These are phyloP conservation scores for Nakazawaea molendinolei DNA, from an alignment of 805 yeast genomes.

Conservation along the genomic window DNA sequence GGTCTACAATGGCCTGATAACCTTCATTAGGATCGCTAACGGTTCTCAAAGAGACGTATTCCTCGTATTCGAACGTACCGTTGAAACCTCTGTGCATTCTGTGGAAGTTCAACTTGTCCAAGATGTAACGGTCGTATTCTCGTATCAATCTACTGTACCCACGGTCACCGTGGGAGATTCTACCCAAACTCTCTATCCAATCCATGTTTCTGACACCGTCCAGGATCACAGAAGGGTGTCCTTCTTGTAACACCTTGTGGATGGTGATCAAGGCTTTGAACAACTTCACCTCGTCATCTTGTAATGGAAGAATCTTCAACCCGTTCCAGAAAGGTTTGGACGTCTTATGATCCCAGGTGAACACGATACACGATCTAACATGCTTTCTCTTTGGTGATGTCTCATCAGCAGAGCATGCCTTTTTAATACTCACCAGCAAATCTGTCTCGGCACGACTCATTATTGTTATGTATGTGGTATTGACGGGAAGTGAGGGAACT, in stretches of 20 bases:
- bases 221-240: constrained; percentile 78
- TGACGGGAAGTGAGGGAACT: no score
- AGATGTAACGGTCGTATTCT: constrained; percentile 66
- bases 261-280: constrained; percentile 81
- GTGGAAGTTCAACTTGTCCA: constrained; percentile 77
- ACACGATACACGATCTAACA: constrained; percentile 91
- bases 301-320: constrained; percentile 72
- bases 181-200: constrained; percentile 70
- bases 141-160: constrained; percentile 68
- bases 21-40: constrained; percentile 96
- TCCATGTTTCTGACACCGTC: constrained; percentile 76
- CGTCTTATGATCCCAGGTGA: constrained; percentile 92
- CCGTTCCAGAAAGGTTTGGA: constrained; percentile 82
- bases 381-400: constrained; percentile 94
- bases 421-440: constrained; percentile 49
- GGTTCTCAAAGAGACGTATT: constrained; percentile 78
- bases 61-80: constrained; percentile 95
- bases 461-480: no score
- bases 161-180: constrained; percentile 41
- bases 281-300: constrained; percentile 73
- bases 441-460: constrained; percentile 16
- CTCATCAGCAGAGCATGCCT: constrained; percentile 83
- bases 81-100: constrained; percentile 81
- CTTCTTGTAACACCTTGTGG: constrained; percentile 95
- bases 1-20: constrained; percentile 78